Conservation (phyloP, 768 basidiomycete species). For the Trametopsis cervina region DNA sequence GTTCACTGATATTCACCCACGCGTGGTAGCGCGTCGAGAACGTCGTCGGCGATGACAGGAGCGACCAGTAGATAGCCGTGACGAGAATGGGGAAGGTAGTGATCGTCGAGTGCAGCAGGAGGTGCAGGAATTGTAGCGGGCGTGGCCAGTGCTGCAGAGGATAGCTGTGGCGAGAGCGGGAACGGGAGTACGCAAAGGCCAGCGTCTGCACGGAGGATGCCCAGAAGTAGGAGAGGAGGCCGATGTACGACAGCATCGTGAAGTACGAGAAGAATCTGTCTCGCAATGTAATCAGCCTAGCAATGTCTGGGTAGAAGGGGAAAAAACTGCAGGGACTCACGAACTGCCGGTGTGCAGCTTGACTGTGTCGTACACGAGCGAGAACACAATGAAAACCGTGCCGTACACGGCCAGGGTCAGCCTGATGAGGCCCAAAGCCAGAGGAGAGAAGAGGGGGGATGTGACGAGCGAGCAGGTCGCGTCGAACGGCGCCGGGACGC, state of each 20-base stretch:
- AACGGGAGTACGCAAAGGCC: constrained; percentile 28
- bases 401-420: constrained; percentile 45
- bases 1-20: constrained; percentile 54
- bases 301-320: neutral
- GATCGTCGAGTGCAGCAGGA: constrained; percentile 44
- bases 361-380: constrained; percentile 30
- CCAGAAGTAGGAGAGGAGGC: constrained; percentile 55
- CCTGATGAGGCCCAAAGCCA: constrained; percentile 37
- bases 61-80: constrained; percentile 55
- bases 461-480: constrained; percentile 34
- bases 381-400: constrained; percentile 33
- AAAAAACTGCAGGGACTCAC: constrained; percentile 20
- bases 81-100: constrained; percentile 55
- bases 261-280: constrained; percentile 59
- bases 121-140: constrained; percentile 48
- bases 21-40: constrained; percentile 36
- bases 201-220: constrained; percentile 49
- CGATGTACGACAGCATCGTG: constrained; percentile 56
- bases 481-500: constrained; percentile 37
- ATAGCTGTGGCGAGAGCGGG: constrained; percentile 30
- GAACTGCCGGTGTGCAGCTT: constrained; percentile 24
- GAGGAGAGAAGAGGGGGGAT: constrained; percentile 41
- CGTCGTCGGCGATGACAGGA: constrained; percentile 37
- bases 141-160: constrained; percentile 56
- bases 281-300: neutral